Evolutionary conservation across 1,284 basidiomycete species (phyloP), one percentile per base, ranked within the genome.

Genomic region (Phylloporus sp.): DNA sequence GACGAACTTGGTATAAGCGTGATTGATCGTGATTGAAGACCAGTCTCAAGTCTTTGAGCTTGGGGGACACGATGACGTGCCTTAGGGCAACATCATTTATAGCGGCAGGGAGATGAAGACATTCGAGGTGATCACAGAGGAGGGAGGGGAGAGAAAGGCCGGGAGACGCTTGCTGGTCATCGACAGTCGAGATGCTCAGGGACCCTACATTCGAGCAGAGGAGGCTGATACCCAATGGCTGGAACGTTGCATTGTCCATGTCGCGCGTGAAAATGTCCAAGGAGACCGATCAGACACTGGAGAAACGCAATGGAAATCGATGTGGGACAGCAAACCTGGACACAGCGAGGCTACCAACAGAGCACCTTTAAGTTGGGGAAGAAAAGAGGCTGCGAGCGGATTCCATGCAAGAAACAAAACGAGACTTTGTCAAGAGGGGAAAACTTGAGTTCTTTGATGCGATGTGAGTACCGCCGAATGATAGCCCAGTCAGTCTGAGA

Each of bases 401-500:
- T 47, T 25, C 43, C 45, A 47, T 17, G 55, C n/a, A 71, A 32
- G 43, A 72, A 64, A 8, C 3, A 10, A 20, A 52, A 1, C 7
- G 61, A 62, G 10, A 27, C 14, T 7, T 1, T 17, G 27, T 20
- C 12, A 10, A 2, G 5, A 19, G 17, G 2, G 2, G 2, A 11
- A 10, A 69, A 32, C 2, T 1, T 6, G 20, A 72, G 61, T 4
- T 60, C 49, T 56, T n/a, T 61, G 39, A 64, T 20, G 6, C 71
- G 68, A 32, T 62, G 37, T 0, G 70, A 70, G 25, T 65, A 64
- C 2, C 64, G 68, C 43, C 15, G 27, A 29, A 67, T 41, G 60
- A 55, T 20, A 3, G 1, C n/a, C 64, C 70, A 70, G 23, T 67
- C 60, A 1, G 25, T 0, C 3, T 52, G 35, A 27, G 68, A 64